These are phyloP conservation scores for Tremella yokohamensis DNA, from an alignment of 768 basidiomycete species.

Conservation along the genomic window DNA sequence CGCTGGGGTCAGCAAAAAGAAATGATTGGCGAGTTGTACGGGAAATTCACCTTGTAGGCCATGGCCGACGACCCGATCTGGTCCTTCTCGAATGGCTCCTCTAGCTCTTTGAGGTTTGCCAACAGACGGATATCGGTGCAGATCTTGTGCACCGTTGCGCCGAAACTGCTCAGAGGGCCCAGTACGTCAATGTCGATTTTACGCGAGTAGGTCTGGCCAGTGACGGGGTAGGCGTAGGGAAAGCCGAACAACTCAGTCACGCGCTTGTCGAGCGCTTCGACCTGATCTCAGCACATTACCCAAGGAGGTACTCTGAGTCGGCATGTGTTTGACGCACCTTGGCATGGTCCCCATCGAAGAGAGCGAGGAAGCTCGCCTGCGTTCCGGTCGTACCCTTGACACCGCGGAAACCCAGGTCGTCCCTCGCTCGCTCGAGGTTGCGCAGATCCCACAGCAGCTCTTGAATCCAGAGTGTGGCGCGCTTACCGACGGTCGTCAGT, in stretches of 20 bases:
- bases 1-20: constrained; percentile 52
- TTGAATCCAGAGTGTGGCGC: constrained; percentile 95
- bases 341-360: constrained; percentile 92
- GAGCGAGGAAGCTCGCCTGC: constrained; percentile 87
- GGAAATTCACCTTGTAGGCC: constrained; percentile 72
- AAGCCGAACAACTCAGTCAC: constrained; percentile 92
- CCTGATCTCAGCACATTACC: constrained; percentile 54
- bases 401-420: constrained; percentile 93
- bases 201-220: constrained; percentile 96
- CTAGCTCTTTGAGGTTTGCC: constrained; percentile 96
- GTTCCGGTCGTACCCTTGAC: constrained; percentile 99
- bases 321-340: constrained; percentile 58
- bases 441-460: constrained; percentile 95
- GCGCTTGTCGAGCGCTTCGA: constrained; percentile 78
- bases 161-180: constrained; percentile 77
- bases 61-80: constrained; percentile 92
- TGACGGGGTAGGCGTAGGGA: constrained; percentile 91
- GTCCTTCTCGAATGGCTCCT: constrained; percentile 97
- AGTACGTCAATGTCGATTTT: constrained; percentile 95
- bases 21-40: background rate
- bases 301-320: background rate
- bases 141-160: constrained; percentile 96
- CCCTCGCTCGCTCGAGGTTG: constrained; percentile 80
- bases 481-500: constrained; percentile 95
- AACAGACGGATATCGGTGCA: constrained; percentile 89